Conservation (phyloP, 495 filamentous ascomycete genomes). For the Cercophora scortea region DNA sequence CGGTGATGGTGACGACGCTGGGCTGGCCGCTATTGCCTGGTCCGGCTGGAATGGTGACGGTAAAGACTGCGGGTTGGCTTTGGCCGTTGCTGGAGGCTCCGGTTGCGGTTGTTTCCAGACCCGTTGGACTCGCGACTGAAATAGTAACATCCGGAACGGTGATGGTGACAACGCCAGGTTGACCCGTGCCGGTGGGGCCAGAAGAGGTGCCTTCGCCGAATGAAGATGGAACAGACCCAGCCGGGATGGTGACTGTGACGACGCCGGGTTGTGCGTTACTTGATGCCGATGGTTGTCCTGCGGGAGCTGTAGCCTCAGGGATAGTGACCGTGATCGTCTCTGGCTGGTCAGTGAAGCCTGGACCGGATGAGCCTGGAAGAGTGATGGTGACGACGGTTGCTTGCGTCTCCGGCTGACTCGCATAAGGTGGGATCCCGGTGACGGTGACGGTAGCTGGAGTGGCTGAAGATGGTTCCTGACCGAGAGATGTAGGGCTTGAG, state of each 20-base stretch:
- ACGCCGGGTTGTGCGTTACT: background rate
- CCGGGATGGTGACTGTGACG: conserved; percentile 2
- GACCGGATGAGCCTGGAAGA: background rate
- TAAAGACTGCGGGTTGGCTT: too few species aligned
- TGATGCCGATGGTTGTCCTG: too few species aligned
- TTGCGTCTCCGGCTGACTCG: background rate
- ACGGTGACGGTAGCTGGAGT: background rate
- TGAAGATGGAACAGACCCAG: background rate
- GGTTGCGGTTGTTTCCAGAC: too few species aligned
- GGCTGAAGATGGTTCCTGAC: background rate
- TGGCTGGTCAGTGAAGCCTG: background rate
- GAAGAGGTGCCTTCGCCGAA: background rate
- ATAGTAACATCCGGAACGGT: background rate
- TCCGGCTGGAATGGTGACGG: background rate
- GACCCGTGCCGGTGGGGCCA: background rate
- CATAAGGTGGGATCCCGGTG: background rate
- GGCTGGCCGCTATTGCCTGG: background rate
- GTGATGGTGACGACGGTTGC: conserved; percentile 9
- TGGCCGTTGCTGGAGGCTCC: too few species aligned
- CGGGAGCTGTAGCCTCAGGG: background rate
- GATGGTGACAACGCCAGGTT: conserved; percentile 1
- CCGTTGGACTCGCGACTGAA: too few species aligned
- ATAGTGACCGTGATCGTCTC: conserved; percentile 3
- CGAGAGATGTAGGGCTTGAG: background rate
- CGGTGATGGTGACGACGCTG: background rate